A percentile compares a stretch with the other conserved stretches of the same genome.
Conservation (phyloP, 441 rosid genomes). For the Omphalea diandra region DNA sequence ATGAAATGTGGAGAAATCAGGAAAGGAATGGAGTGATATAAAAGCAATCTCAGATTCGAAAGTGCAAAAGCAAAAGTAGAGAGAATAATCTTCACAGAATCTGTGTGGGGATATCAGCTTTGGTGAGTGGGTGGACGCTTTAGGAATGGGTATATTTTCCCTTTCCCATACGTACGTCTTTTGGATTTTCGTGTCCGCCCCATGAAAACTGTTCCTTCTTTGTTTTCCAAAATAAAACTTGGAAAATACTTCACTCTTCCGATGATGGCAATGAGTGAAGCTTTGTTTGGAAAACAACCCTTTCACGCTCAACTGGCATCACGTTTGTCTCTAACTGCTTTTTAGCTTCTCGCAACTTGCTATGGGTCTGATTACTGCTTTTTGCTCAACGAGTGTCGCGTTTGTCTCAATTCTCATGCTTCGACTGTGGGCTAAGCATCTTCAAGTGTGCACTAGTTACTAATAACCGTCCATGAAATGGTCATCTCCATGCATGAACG, state of each 20-base stretch:
- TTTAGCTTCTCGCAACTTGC: background rate
- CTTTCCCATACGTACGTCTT: background rate
- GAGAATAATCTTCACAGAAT: background rate
- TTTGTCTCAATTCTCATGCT: no score
- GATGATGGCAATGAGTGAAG: background rate
- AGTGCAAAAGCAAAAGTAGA: background rate
- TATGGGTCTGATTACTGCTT: no score
- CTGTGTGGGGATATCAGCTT: background rate
- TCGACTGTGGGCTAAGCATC: no score
- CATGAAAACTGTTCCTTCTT: background rate
- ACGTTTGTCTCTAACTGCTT: background rate
- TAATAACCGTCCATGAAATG: no score
- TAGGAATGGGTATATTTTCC: slow-evolving; percentile 1
- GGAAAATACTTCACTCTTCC: slow-evolving; percentile 16
- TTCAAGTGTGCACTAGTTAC: no score
- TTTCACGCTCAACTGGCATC: background rate
- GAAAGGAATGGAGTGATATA: background rate
- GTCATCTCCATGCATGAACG: no score
- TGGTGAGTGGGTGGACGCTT: slow-evolving; percentile 14
- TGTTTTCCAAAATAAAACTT: slow-evolving; percentile 17
- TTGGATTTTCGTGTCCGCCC: background rate
- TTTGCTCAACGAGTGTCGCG: no score
- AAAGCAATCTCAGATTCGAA: slow-evolving; percentile 16
- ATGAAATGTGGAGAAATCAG: background rate
- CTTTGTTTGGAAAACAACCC: background rate